Evolutionary conservation across 1,139 yeast genomes (phyloP).

Genomic region (Debaryomycetaceae sp.): DNA sequence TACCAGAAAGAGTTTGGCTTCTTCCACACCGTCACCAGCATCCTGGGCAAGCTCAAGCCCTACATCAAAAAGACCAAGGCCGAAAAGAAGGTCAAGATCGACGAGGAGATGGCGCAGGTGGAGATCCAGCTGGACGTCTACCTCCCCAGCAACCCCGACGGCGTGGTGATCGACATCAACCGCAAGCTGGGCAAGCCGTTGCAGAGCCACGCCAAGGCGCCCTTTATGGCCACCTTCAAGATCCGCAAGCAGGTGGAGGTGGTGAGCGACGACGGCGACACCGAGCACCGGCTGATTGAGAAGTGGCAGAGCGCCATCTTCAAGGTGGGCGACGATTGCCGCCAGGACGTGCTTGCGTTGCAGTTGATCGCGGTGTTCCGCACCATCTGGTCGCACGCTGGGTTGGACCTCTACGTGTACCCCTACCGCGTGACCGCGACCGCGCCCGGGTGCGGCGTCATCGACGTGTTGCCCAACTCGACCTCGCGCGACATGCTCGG

Average conservation of each 20-base stretch:
- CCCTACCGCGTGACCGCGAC: constrained; percentile 97
- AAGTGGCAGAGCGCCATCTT: constrained; percentile 95
- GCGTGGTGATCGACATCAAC: constrained; percentile 86
- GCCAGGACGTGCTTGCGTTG: constrained; percentile 93
- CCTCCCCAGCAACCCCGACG: constrained; percentile 95
- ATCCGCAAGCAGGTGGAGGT: constrained; percentile 56
- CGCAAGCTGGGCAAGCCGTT: constrained; percentile 92
- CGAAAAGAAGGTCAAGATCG: constrained; percentile 93
- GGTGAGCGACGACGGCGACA: constrained; percentile 40
- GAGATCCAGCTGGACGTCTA: constrained; percentile 81
- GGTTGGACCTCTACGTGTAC: constrained; percentile 84
- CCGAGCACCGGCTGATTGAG: constrained; percentile 32
- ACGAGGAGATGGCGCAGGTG: constrained; percentile 88
- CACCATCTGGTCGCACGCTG: constrained; percentile 83
- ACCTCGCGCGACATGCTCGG: constrained; percentile 98
- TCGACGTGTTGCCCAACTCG: constrained; percentile 93
- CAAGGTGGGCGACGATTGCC: constrained; percentile 98
- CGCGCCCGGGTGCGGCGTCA: constrained; percentile 98
- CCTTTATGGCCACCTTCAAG: constrained; percentile 93
- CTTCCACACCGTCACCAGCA: constrained; percentile 86
- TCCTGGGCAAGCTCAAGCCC: constrained; percentile 92
- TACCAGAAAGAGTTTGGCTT: constrained; percentile 84
- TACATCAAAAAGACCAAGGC: constrained; percentile 91
- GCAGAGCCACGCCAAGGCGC: constrained; percentile 98
- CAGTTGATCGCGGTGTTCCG: constrained; percentile 90